Conservation (phyloP, 2,329 filamentous ascomycete genomes). For the Xylaria sp. region DNA sequence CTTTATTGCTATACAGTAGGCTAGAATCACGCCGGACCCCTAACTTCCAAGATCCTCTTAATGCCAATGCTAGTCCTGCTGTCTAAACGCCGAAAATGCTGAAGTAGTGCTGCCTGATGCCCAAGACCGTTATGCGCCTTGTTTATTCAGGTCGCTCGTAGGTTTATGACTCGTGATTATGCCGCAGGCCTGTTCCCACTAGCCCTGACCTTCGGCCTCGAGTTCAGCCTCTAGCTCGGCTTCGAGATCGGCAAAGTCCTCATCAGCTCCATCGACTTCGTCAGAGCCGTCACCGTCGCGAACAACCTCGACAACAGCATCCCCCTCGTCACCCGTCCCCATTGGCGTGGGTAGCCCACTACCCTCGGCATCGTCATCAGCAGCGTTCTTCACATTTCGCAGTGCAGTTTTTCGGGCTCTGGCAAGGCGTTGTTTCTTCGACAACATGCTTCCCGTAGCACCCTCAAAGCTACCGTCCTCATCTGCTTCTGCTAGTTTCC, state of each 20-base stretch:
- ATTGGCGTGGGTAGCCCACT: conserved; percentile 53
- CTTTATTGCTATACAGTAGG: conserved; percentile 40
- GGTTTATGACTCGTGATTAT: conserved; percentile 1
- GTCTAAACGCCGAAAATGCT: conserved; percentile 39
- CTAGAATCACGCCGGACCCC: conserved; percentile 24
- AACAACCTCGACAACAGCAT: conserved; percentile 47
- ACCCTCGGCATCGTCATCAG: conserved; percentile 47
- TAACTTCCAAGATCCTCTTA: neutral
- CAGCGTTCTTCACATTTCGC: conserved; percentile 54
- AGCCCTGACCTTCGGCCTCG: conserved; percentile 41
- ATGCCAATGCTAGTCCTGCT: conserved; percentile 27
- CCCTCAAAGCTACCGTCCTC: conserved; percentile 42
- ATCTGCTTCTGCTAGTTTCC: conserved; percentile 43
- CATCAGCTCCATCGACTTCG: conserved; percentile 47
- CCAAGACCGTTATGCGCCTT: conserved; percentile 22
- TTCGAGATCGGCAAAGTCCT: conserved; percentile 58
- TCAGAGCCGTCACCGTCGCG: conserved; percentile 35
- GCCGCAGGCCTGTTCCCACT: conserved; percentile 16
- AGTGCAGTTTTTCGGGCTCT: conserved; percentile 55
- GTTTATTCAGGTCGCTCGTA: neutral
- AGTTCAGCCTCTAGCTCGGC: conserved; percentile 58
- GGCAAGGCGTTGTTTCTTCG: conserved; percentile 57
- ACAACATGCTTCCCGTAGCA: conserved; percentile 47
- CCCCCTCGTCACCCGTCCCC: conserved; percentile 56
- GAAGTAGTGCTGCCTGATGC: conserved; percentile 9